These are phyloP conservation scores for Citrullus mucosospermus DNA, from an alignment of 306 rosid genomes.

Conservation along the genomic window DNA sequence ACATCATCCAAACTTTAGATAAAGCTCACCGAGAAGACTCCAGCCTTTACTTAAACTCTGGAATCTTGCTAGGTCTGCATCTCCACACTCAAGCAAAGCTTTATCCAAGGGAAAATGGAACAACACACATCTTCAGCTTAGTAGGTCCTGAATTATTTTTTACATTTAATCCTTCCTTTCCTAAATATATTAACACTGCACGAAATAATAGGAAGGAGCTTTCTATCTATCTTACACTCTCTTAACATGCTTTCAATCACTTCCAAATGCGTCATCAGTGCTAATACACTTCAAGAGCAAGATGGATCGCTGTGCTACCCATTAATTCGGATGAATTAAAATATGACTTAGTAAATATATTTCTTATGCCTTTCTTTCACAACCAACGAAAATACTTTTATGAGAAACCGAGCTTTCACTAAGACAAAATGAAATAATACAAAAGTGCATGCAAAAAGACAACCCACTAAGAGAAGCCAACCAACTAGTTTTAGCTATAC, in stretches of 20 bases:
- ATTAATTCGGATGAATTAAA: background rate
- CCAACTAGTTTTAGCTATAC: too few species aligned
- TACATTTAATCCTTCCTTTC: background rate
- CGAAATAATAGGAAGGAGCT: background rate
- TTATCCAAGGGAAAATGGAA: background rate
- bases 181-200: background rate
- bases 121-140: background rate
- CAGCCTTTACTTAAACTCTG: background rate
- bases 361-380: background rate
- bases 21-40: background rate
- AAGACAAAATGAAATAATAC: too few species aligned
- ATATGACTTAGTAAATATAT: background rate
- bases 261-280: background rate
- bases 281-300: background rate
- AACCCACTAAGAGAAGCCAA: too few species aligned
- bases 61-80: background rate
- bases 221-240: background rate
- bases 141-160: background rate
- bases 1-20: background rate
- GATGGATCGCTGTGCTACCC: background rate
- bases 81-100: background rate
- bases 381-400: too few species aligned
- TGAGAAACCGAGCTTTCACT: too few species aligned
- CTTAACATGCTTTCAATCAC: background rate
- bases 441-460: background rate